These are phyloP conservation scores for Pleurotus cornucopiae DNA, from an alignment of 768 basidiomycete species.

Conservation along the genomic window DNA sequence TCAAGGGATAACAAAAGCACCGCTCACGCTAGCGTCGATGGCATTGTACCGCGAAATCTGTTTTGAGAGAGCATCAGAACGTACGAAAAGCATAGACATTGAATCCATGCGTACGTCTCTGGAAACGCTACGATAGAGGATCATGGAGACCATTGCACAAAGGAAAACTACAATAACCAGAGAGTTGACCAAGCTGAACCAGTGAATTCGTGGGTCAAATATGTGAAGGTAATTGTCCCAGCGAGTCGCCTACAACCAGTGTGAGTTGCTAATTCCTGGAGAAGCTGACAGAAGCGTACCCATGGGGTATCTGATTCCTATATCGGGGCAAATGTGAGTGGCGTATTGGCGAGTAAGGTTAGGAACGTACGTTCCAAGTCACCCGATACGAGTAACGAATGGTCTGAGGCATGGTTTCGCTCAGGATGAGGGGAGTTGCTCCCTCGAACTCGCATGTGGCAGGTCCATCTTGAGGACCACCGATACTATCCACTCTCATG, in stretches of 20 bases:
- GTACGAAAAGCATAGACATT: not conserved
- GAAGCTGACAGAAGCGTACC: conserved; percentile 34
- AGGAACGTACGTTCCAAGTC: conserved; percentile 69
- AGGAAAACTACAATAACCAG: conserved; percentile 89
- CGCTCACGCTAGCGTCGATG: conserved; percentile 77
- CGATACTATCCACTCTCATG: conserved; percentile 40
- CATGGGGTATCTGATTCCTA: conserved; percentile 85
- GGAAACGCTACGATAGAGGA: conserved; percentile 80
- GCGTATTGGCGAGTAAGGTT: not conserved
- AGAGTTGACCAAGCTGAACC: conserved; percentile 94
- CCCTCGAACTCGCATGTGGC: conserved; percentile 48
- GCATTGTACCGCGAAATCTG: conserved; percentile 93
- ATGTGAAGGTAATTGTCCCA: conserved; percentile 98
- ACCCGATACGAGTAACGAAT: conserved; percentile 87
- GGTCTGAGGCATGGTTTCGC: conserved; percentile 53
- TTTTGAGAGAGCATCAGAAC: conserved; percentile 15
- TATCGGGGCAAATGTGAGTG: not conserved
- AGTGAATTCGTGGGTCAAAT: conserved; percentile 91
- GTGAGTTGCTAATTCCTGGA: not conserved
- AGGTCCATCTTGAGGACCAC: conserved; percentile 48
- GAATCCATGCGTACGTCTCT: conserved; percentile 62
- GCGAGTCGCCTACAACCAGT: conserved; percentile 66
- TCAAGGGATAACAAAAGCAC: not conserved
- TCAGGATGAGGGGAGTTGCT: conserved; percentile 49
- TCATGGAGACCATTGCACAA: conserved; percentile 90